These are phyloP conservation scores for Talaromyces sp. DNA, from an alignment of 2,329 filamentous ascomycete species.

Conservation along the genomic window DNA sequence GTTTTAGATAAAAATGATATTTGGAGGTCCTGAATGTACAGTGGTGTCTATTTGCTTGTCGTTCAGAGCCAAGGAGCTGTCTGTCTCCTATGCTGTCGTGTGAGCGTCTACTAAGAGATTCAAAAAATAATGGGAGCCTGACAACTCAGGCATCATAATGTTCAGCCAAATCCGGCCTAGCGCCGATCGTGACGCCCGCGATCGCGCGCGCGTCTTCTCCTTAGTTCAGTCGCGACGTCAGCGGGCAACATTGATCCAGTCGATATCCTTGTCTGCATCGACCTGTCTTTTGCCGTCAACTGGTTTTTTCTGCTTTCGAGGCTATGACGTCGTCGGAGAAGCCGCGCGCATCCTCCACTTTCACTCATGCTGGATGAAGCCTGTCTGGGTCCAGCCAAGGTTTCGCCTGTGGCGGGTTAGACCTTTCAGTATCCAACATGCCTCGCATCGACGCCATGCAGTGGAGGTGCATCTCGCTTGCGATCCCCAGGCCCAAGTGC, in stretches of 20 bases:
- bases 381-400: slow-evolving; percentile 1
- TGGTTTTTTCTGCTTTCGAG: not conserved
- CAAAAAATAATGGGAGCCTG: not conserved
- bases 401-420: slow-evolving; percentile 5
- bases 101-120: too few species aligned
- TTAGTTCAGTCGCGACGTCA: not conserved
- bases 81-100: too few species aligned
- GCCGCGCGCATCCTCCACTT: not conserved
- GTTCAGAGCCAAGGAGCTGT: too few species aligned
- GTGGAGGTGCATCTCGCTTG: slow-evolving; percentile 24
- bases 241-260: not conserved
- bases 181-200: not conserved
- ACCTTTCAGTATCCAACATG: slow-evolving; percentile 18
- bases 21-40: too few species aligned
- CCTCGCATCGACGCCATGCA: slow-evolving; percentile 19
- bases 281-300: not conserved
- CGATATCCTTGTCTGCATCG: not conserved
- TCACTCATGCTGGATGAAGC: slow-evolving; percentile 10
- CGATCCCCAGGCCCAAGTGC: slow-evolving; percentile 17
- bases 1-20: too few species aligned
- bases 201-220: not conserved
- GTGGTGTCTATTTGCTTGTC: too few species aligned
- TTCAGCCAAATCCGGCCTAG: not conserved
- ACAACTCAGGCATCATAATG: not conserved
- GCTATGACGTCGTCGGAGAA: not conserved